Conservation (phyloP, 306 rosid genomes). For the Glycine tomentella region DNA sequence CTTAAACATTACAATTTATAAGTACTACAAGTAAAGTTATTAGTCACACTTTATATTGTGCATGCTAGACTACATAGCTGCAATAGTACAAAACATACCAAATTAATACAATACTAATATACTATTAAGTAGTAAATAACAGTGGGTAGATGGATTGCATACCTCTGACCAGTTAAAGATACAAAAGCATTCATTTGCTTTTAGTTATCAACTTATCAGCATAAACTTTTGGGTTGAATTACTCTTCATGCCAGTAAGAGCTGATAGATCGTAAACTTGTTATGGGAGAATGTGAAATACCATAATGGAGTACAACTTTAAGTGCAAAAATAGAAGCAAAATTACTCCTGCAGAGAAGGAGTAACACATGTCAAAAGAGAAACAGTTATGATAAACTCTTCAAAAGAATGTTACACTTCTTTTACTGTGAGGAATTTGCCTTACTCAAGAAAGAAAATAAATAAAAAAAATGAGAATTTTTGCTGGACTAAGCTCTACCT, state of each 20-base stretch:
- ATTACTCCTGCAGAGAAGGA: too few species aligned
- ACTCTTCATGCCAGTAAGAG: neutral
- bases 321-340: too few species aligned
- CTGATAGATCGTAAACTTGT: neutral
- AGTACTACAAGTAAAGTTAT: neutral
- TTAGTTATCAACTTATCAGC: neutral
- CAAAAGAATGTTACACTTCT: too few species aligned
- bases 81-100: neutral
- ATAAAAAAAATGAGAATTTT: neutral
- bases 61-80: slow-evolving; percentile 6
- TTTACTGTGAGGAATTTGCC: too few species aligned
- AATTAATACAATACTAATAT: neutral
- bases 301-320: too few species aligned
- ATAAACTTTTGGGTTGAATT: neutral
- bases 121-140: slow-evolving; percentile 3
- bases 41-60: neutral
- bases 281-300: too few species aligned
- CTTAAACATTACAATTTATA: neutral
- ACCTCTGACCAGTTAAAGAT: neutral
- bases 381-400: too few species aligned
- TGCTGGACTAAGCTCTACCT: neutral
- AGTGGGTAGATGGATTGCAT: slow-evolving; percentile 3
- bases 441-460: too few species aligned
- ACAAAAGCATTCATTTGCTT: neutral
- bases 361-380: too few species aligned